Conservation (phyloP, 306 rosid genomes). For the Inga leiocalycina region DNA sequence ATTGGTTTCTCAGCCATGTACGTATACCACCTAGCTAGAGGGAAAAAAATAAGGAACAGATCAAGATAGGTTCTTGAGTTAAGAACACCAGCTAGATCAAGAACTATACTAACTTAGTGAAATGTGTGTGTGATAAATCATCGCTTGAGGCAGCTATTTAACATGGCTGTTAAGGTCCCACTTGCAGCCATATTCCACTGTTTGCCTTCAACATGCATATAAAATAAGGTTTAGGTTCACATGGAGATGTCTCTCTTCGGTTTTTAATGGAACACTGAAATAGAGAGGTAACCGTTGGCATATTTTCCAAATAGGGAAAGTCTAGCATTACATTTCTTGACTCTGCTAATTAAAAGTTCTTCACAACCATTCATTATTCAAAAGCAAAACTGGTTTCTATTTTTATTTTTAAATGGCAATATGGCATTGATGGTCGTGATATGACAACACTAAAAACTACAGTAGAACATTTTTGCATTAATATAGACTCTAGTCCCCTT, state of each 20-base stretch:
- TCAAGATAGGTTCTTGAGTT: too few relatives aligned
- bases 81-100: not conserved
- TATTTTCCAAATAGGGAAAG: conserved; percentile 58
- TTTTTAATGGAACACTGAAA: conserved; percentile 30
- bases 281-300: conserved; percentile 41
- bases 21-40: not conserved
- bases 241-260: conserved; percentile 53
- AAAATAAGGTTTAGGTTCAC: conserved; percentile 52
- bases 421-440: conserved; percentile 50
- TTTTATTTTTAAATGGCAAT: not conserved
- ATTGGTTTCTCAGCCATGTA: conserved; percentile 44
- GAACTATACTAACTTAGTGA: not conserved
- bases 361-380: conserved; percentile 40
- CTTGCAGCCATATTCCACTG: conserved; percentile 37
- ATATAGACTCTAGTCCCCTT: conserved; percentile 12
- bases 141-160: conserved; percentile 53
- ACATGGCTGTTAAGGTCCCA: conserved; percentile 59
- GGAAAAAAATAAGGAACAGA: too few relatives aligned
- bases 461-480: conserved; percentile 23
- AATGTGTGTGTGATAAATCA: not conserved
- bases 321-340: conserved; percentile 22
- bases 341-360: conserved; percentile 28
- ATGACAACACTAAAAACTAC: conserved; percentile 71
- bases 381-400: conserved; percentile 7
- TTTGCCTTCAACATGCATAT: conserved; percentile 35